Percentiles rank a stretch among this genome's conserved stretches.
Conservation (phyloP, 257 asterid genomes). For the Galeopsis tetrahit region DNA sequence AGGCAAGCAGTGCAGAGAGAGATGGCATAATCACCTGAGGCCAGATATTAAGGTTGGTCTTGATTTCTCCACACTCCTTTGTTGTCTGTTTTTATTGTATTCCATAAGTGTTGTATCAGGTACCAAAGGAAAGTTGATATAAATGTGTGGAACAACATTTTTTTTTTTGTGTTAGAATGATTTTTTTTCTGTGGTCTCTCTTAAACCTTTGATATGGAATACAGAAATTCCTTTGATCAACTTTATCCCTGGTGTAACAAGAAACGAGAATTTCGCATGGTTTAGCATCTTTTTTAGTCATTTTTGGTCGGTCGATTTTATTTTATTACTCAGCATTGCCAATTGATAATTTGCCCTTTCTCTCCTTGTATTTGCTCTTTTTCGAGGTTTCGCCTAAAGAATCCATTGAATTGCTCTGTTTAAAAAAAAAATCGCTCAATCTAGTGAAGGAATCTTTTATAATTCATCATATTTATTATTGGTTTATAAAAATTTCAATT, state of each 20-base stretch:
- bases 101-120: not conserved
- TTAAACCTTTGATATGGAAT: not conserved
- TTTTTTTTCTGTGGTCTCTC: not conserved
- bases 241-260: constrained; percentile 4
- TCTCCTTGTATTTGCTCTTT: constrained; percentile 3
- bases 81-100: not conserved
- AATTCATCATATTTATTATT: not conserved
- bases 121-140: not conserved
- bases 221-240: not conserved
- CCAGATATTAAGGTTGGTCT: constrained; percentile 75
- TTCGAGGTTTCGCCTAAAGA: not conserved
- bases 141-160: not conserved
- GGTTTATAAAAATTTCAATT: not conserved
- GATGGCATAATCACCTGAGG: constrained; percentile 97
- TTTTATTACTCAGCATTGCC: not conserved
- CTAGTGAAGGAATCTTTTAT: not conserved
- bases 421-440: not conserved
- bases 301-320: not conserved
- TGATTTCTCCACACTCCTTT: constrained; percentile 16
- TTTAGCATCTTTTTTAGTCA: not conserved
- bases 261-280: constrained; percentile 16
- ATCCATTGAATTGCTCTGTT: not conserved
- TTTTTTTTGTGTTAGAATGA: not conserved
- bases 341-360: not conserved
- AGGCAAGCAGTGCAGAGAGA: constrained; percentile 94